Evolutionary conservation across 306 rosid genomes (phyloP), one percentile per base, ranked within the genome.

Genomic region (Albizia julibrissin): DNA sequence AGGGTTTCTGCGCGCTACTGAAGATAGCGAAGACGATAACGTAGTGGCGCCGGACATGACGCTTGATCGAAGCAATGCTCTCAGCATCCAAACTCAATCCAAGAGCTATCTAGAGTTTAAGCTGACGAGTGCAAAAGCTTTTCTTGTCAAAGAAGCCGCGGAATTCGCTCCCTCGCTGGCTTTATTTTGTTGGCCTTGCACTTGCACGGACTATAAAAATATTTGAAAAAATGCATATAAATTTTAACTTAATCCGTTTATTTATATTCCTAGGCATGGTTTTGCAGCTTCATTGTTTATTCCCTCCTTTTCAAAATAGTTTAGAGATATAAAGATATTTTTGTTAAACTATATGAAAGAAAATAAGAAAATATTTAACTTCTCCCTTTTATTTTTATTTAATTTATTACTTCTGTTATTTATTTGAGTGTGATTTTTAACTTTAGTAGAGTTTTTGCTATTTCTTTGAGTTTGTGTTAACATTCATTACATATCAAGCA

Each of bases 1-100:
- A 87, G 94, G 97, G 89, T 82, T 90, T 82, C 61, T 76, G 64
- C 66, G 76, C 12, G 91, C 59, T 27, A 73, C 49, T 5, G 89
- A 82, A 6, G 86, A 78, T 18, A 85, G 66, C 21, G 87, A 52
- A 1, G 90, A 80, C 5, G 90, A 89, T 1, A 87, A 18, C 85
- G 85, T 74, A 34, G 83, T 83, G 58, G 82, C 83, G 83, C 82
- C 54, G 37, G 84, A 16, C 86, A 84, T 84, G 89, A 87, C 84
- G 79, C 81, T 83, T 34, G 83, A 54, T 65, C 90, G 88, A 64
- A 75, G 64, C 21, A 79, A 27, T 50, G 89, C 76, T 72, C 77
- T 87, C 3, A 85, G 39, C 95, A 94, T 92, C 71, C 71, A 49
- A 67, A 26, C 2, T 33, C 22, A 11, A 18, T 37, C 44, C 44